Conservation (phyloP, 345 rosid genomes). For the Hibiscus trionum region DNA sequence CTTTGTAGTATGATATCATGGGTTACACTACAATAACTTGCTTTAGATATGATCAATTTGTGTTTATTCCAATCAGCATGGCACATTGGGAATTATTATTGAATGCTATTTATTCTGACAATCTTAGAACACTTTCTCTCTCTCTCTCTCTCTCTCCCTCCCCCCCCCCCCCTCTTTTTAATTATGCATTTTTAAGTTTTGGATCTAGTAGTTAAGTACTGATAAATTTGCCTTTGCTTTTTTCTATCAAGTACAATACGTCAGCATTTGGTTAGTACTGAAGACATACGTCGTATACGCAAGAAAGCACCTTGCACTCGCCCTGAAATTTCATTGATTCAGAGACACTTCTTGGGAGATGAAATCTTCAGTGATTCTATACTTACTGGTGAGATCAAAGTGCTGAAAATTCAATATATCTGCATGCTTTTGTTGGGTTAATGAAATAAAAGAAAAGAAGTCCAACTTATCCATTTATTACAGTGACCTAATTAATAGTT, state of each 20-base stretch:
- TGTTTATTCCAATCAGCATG: neutral
- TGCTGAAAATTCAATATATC: conserved; percentile 12
- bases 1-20: neutral
- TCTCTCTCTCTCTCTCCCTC: neutral
- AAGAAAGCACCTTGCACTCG: conserved; percentile 99
- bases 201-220: conserved; percentile 2
- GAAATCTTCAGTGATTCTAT: conserved; percentile 57
- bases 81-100: neutral
- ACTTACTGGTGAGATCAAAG: conserved; percentile 60
- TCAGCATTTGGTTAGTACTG: conserved; percentile 75
- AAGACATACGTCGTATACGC: conserved; percentile 84
- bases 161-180: too few species aligned
- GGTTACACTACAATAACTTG: neutral
- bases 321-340: conserved; percentile 75
- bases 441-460: neutral
- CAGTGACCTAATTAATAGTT: neutral
- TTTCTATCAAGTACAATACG: conserved; percentile 64
- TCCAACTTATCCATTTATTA: neutral
- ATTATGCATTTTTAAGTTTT: neutral
- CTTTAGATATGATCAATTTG: neutral
- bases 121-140: too few species aligned
- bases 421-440: conserved; percentile 1
- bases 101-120: neutral
- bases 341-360: conserved; percentile 69
- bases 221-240: conserved; percentile 17